Evolutionary conservation across 768 basidiomycete genomes (phyloP), one percentile per base, ranked within the genome.

Genomic region (Phanerochaete sordida): DNA sequence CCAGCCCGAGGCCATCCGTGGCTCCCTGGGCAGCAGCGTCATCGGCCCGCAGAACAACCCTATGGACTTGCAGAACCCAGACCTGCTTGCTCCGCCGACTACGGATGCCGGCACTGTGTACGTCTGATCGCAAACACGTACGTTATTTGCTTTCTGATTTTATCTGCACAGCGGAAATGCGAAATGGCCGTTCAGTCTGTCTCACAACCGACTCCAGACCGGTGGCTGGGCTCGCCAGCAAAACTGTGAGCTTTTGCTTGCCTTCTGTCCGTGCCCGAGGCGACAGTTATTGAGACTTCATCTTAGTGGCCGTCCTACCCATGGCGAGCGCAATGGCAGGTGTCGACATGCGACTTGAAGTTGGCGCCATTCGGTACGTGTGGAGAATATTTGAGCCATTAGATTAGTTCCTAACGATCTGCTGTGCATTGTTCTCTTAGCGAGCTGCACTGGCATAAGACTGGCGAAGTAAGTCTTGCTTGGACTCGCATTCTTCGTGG

Each of bases 171-270:
- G 52, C 5, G 56, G 57, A 26, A 67, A 69, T 55, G 60, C 65
- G 15, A 68, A 65, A 46, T 70, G 70, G 70, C 68, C 71, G 3
- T 66, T 69, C 58, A 62, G 64, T 52, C 59, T 70, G 43, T 68
- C 67, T 28, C 71, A 70, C 50, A 69, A 70, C 56, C 65, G 71
- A 9, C 59, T 72, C 4, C 70, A 72, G 49, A 64, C 65, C 13
- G 71, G 71, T 21, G 71, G 71, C 0, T 72, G 71, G 71, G 71
- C 71, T 23, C 62, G 71, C 24, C 68, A 72, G 56, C 62, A 69
- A 35, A 72, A 69, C 45, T 52, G 68, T 64, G 35, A 51, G 63
- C 55, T 24, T 52, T 46, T 46, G 24, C 50, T 23, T 46, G 9
- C 30, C 45, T 44, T 30, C 27, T 50, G 11, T 48, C 46, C 26